Base-by-base conservation (phyloP, 1,139 yeast genomes). In the Debaryomyces sp. region DNA sequence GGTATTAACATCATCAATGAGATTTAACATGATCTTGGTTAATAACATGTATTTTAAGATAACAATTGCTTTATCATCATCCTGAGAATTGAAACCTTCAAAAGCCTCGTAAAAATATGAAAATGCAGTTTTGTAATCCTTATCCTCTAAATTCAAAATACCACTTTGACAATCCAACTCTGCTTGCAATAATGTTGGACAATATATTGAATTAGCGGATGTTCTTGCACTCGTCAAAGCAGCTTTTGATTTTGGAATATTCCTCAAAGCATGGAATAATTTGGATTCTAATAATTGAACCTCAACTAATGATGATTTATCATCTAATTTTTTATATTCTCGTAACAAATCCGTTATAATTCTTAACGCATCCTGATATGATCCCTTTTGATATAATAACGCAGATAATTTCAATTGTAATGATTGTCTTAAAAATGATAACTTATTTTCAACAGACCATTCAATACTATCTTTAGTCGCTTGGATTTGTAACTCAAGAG, bases 121-220 rank as follows among this genome's bases (percentile, higher is more conserved):
- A 63, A 82, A 95, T 8, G 98, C 97, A 6, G 99, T 95, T 64
- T 90, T 89, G 73, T 89, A 95, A 68, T 95, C 99, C 66, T 89
- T 89, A 61, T 95, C 99, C 68, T 95, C 98, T 30, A 98, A 96
- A 70, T 94, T 96, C 56, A 95, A 79, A 50, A 94, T 85, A 56
- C 99, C 99, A 66, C 96, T 86, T 85, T 92, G 94, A 70, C 91
- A 82, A 67, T 95, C 99, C 51, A 95, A 78, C 63, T 91, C 96
- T 1, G 99, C 99, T 70, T 95, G 97, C 60, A 88, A 81, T 45
- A 86, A 75, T n/a, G 98, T 90, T 9, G 98, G 97, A 59, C 97
- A 89, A 71, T 92, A 95, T 50, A 95, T 90, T 35, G 97, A 82
- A 67, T 94, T 95, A 13, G 99, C 99, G 6, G 96, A 87, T 0